Base-by-base conservation (phyloP, 2,329 filamentous ascomycete genomes). In the Aureobasidium subglaciale region DNA sequence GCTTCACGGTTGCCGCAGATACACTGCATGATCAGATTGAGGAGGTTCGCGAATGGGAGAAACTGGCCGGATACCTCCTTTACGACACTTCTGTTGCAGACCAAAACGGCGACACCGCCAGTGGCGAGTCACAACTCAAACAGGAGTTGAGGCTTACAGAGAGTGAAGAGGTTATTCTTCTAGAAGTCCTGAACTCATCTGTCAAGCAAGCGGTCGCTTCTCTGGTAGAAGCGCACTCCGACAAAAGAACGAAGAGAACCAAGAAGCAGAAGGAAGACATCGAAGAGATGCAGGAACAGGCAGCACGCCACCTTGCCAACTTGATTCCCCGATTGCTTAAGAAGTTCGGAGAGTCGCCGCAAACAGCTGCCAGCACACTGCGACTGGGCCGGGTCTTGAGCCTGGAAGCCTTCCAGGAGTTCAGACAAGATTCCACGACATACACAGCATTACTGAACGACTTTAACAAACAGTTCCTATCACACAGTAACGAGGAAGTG, bases 301-400 rank as follows among this genome's bases (percentile, higher is more conserved):
- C 87, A 32, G 89, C 89, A 2, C 78, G 90, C 45, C 83, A 86
- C 62, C 78, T 99, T 34, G 88, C 90, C 8, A 77, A 80, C 34
- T 78, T 88, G 13, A 92, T 97, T 54, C 93, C 93, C 0, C 85
- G 83, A 60, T 80, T 99, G 2, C 76, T 99, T 50, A 96, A 87
- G 71, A 97, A 96, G 67, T 99, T 90, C 63, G 92, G 93, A 5
- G 88, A 91, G n/a, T 81, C 88, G 25, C 87, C 93, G 15, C 85
- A 87, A 64, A 91, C 92, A 22, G 90, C 91, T 1, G 88, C 90
- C 9, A 83, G 88, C 22, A 90, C 96, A 42, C 78, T 99, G 22
- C 84, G 90, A 29, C 76, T 99, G 40, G 89, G 95, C 67, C 89
- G 92, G 65, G 83, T 88, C 35, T 82, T 99, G 20, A 88, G 96